Evolutionary conservation across 2,329 filamentous ascomycete species (phyloP).

Genomic region (Aplosporella prunicola): DNA sequence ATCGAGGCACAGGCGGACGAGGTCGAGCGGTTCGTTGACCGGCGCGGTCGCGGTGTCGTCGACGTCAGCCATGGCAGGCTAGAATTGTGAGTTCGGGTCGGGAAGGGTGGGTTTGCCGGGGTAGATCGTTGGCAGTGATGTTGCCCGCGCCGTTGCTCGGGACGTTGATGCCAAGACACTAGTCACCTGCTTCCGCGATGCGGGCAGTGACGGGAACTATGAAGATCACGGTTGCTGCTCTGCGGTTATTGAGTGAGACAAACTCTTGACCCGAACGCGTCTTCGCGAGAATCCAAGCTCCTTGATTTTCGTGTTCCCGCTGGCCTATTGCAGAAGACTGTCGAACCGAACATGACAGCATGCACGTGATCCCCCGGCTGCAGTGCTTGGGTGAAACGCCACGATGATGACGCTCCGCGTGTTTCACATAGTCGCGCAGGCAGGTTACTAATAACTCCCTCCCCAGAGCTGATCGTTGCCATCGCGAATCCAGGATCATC

Average conservation of each 20-base stretch:
- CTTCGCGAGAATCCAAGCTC: too few species aligned
- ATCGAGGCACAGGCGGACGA: constrained; percentile 88
- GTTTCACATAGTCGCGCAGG: constrained; percentile 2
- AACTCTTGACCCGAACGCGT: too few species aligned
- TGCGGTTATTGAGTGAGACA: too few species aligned
- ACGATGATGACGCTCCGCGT: constrained; percentile 4
- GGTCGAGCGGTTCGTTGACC: constrained; percentile 85
- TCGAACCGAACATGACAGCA: too few species aligned
- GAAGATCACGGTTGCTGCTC: too few species aligned
- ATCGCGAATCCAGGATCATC: constrained; percentile 2
- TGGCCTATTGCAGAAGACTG: too few species aligned
- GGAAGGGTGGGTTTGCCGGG: constrained; percentile 3
- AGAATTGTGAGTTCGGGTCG: constrained; percentile 17
- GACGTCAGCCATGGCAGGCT: constrained; percentile 79
- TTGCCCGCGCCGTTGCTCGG: constrained; percentile 4
- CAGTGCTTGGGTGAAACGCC: too few species aligned
- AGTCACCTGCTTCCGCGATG: constrained; percentile 6
- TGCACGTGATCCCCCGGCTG: too few species aligned
- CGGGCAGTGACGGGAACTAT: too few species aligned
- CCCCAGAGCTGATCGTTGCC: constrained; percentile 8
- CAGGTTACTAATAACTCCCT: too few species aligned
- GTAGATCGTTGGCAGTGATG: not conserved
- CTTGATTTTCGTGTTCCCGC: too few species aligned
- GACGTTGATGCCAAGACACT: constrained; percentile 6
- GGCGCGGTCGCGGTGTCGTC: constrained; percentile 54